Percentiles rank a stretch among this genome's conserved stretches.
These are phyloP conservation scores for Centaurea solstitialis DNA, from an alignment of 129 eudicot genomes.

Conservation along the genomic window DNA sequence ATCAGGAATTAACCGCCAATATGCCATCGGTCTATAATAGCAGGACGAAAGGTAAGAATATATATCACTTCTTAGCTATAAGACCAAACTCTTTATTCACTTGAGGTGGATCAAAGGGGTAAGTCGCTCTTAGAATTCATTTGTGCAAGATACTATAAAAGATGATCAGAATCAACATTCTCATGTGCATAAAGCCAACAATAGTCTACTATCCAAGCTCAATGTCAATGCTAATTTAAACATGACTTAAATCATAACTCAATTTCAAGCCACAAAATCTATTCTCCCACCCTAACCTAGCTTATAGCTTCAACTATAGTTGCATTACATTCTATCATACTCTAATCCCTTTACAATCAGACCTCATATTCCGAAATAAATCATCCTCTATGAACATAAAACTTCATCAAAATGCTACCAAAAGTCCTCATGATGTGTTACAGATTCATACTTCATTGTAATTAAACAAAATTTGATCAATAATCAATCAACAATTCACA, in stretches of 20 bases:
- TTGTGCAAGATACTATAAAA: neutral
- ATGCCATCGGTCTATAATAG: neutral
- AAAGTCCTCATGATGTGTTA: neutral
- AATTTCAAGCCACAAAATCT: neutral
- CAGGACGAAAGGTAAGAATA: neutral
- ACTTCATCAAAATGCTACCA: neutral
- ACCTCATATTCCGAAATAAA: too few species aligned
- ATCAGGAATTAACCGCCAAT: neutral
- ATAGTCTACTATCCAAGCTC: neutral
- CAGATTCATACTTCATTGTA: conserved; percentile 8
- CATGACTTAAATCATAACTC: neutral
- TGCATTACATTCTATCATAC: neutral
- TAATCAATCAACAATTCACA: neutral
- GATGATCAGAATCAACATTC: neutral
- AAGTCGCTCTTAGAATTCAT: neutral
- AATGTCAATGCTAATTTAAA: neutral
- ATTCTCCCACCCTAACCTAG: neutral
- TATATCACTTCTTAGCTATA: neutral
- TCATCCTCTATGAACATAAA: neutral
- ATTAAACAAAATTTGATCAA: conserved; percentile 6
- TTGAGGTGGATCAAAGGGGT: neutral
- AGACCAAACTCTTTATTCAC: neutral
- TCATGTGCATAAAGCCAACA: neutral
- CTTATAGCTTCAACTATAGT: neutral
- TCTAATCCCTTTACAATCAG: neutral